These are phyloP conservation scores for Ceratorhiza oryzae-sativae DNA, from an alignment of 1,284 basidiomycete genomes.

Conservation along the genomic window DNA sequence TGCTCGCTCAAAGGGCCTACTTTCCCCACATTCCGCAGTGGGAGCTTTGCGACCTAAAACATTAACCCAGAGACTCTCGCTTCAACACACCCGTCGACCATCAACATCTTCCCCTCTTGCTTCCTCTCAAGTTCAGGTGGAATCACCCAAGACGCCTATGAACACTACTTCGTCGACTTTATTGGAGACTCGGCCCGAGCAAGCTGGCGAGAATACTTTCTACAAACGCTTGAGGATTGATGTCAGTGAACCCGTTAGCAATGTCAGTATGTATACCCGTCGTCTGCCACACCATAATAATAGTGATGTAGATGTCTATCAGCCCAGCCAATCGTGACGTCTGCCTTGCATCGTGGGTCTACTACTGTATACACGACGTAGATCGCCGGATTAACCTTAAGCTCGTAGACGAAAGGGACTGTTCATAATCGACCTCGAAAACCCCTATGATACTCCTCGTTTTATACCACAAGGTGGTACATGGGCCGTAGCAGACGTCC, in stretches of 20 bases:
- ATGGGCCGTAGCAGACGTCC: slow-evolving; percentile 94
- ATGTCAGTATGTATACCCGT: slow-evolving; percentile 59
- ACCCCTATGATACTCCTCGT: slow-evolving; percentile 85
- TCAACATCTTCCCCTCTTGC: slow-evolving; percentile 35
- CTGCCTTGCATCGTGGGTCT: slow-evolving; percentile 50
- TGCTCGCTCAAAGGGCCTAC: slow-evolving; percentile 11
- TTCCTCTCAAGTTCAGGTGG: slow-evolving; percentile 24
- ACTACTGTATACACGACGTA: background rate
- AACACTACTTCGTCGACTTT: slow-evolving; percentile 1
- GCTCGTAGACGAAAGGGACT: slow-evolving; percentile 79
- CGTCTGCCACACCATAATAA: slow-evolving; percentile 46
- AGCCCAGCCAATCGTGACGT: slow-evolving; percentile 54
- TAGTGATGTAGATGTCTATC: slow-evolving; percentile 55
- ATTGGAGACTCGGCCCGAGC: slow-evolving; percentile 8
- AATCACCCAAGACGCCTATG: slow-evolving; percentile 15
- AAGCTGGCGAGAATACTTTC: slow-evolving; percentile 38
- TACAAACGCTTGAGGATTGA: slow-evolving; percentile 60
- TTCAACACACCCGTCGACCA: slow-evolving; percentile 29
- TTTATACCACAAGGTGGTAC: slow-evolving; percentile 95
- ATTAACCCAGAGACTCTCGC: slow-evolving; percentile 12
- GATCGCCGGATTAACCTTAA: background rate
- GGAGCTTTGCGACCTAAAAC: slow-evolving; percentile 31
- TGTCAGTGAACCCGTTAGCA: slow-evolving; percentile 78
- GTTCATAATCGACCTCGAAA: slow-evolving; percentile 95
- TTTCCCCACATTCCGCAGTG: slow-evolving; percentile 16